A percentile compares a stretch with the other conserved stretches of the same genome.
These are phyloP conservation scores for Clonostachys byssicola DNA, from an alignment of 2,329 filamentous ascomycete genomes.

Conservation along the genomic window DNA sequence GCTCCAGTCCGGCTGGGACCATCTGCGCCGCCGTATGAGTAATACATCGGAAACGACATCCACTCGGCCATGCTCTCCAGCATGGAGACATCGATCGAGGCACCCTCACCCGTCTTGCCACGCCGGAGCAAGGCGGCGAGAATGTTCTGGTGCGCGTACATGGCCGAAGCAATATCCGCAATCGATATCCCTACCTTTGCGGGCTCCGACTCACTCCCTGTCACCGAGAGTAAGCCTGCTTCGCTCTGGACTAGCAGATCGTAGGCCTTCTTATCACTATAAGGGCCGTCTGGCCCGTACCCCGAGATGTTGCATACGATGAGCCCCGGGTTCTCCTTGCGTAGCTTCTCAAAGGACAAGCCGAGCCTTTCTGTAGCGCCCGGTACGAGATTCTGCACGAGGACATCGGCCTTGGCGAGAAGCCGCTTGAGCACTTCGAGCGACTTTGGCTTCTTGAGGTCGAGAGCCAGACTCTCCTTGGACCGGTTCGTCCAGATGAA, in stretches of 20 bases:
- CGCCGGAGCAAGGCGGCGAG: constrained; percentile 43
- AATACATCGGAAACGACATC: constrained; percentile 55
- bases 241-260: constrained; percentile 51
- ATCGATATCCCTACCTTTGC: constrained; percentile 50
- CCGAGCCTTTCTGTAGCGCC: constrained; percentile 42
- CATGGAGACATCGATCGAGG: constrained; percentile 51
- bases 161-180: constrained; percentile 48
- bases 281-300: constrained; percentile 45
- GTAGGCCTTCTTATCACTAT: constrained; percentile 50
- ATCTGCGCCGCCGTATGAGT: constrained; percentile 38
- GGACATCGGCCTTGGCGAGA: constrained; percentile 38
- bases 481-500: constrained; percentile 52
- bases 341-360: constrained; percentile 36
- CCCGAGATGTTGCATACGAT: constrained; percentile 51
- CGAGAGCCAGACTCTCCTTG: constrained; percentile 46
- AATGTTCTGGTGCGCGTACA: constrained; percentile 47
- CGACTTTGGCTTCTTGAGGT: constrained; percentile 38
- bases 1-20: constrained; percentile 40
- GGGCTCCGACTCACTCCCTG: constrained; percentile 34
- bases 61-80: constrained; percentile 54
- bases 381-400: constrained; percentile 49
- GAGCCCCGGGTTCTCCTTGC: constrained; percentile 31
- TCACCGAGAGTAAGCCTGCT: constrained; percentile 45
- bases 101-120: constrained; percentile 40
- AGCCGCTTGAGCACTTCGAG: constrained; percentile 35